Base-by-base conservation (phyloP, 805 yeast species). In the Wickerhamomyces sydowiorum region DNA sequence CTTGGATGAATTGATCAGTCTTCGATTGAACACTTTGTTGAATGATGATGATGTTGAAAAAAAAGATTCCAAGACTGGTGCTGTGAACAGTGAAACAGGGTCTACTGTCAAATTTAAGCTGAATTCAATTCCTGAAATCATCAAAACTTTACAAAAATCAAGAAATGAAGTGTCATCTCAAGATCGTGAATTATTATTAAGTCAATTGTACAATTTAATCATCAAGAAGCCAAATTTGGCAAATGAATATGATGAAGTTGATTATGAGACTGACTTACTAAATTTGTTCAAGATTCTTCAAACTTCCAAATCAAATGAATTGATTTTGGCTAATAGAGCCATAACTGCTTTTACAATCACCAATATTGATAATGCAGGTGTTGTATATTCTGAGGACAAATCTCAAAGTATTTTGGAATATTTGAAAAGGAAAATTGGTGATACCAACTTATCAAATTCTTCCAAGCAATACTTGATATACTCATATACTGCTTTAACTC, bases 111-210 rank as follows among this genome's bases (percentile, higher is more conserved):
- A 41, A 21, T 23, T 38, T 17, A 56, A 51, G 31, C 43, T 54
- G 46, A 56, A 51, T 41, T 46, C 47, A 3, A 51, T 55, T 12
- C 50, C 46, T 5, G 53, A 47, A 23, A 44, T 55, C 13, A 42
- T 51, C 13, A 48, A 50, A 12, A 37, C 52, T 12, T 42, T 56
- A n/a, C 41, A 50, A 10, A 50, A 45, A 25, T 44, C 53, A 10
- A 45, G 47, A 33, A 31, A 36, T 15, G 57, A 56, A 5, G 51
- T 56, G 4, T 51, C 51, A 2, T 30, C 50, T 2, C 41, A 42
- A 14, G 59, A 55, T 38, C 54, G 58, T 38, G 56, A 56, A 34
- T 39, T 55, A 39, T 41, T 56, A 12, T 36, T 52, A n/a, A 53
- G 50, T 31, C 56, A 54, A 42, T 42, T 54, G 31, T 55, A 55